Evolutionary conservation across 768 basidiomycete genomes (phyloP).

Genomic region (Leucocoprinus leucothites): DNA sequence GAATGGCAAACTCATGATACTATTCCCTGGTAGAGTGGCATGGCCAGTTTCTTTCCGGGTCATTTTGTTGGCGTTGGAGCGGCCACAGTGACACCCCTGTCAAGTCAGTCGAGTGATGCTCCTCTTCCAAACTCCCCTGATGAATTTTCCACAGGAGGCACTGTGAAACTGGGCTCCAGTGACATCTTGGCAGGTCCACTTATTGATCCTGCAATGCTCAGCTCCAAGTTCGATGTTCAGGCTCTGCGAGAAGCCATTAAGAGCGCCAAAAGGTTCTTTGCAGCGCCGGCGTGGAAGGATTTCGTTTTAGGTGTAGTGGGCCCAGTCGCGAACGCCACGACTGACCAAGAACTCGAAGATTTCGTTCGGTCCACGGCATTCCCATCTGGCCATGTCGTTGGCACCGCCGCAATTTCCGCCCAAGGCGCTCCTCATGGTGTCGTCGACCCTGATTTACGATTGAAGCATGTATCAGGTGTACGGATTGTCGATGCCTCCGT

Average conservation of each 20-base stretch:
- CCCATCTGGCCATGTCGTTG: constrained; percentile 25
- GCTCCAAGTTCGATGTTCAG: constrained; percentile 19
- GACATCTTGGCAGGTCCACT: constrained; percentile 21
- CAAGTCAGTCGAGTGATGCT: not conserved
- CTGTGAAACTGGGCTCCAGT: constrained; percentile 5
- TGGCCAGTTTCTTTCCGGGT: constrained; percentile 23
- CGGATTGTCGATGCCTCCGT: constrained; percentile 40
- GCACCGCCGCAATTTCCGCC: constrained; percentile 31
- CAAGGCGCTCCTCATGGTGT: constrained; percentile 27
- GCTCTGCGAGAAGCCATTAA: constrained; percentile 20
- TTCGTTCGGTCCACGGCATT: constrained; percentile 15
- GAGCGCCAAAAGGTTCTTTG: constrained; percentile 18
- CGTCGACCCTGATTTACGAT: constrained; percentile 32
- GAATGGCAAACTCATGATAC: too few relatives aligned
- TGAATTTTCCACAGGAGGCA: constrained; percentile 3
- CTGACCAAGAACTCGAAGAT: constrained; percentile 20
- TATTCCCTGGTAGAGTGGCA: constrained; percentile 14
- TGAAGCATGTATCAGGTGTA: constrained; percentile 34
- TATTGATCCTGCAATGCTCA: constrained; percentile 22
- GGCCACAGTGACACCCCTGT: constrained; percentile 8
- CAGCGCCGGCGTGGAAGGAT: constrained; percentile 19
- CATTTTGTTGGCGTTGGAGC: constrained; percentile 13
- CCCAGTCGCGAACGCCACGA: constrained; percentile 20
- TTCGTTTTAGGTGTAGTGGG: constrained; percentile 18
- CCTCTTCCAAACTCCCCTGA: not conserved